Evolutionary conservation across 345 rosid species (phyloP).

Genomic region (Gossypium stocksii): DNA sequence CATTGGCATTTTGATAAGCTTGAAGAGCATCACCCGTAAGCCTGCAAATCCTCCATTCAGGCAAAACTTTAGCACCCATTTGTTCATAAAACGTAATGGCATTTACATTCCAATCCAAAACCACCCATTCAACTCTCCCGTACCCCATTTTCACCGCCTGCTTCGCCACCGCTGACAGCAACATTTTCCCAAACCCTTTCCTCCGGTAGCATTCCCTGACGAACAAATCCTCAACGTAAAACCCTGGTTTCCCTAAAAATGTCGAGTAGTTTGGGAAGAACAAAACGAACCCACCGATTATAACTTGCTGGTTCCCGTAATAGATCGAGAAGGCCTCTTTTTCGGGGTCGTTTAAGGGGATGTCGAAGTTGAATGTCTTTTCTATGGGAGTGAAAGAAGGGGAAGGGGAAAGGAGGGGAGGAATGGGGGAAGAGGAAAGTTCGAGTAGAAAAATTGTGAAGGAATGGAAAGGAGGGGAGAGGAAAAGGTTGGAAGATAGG

Average conservation of each 20-base stretch:
- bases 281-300: conserved; percentile 75
- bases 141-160: conserved; percentile 88
- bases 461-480: conserved; percentile 69
- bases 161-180: conserved; percentile 70
- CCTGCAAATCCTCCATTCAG: conserved; percentile 83
- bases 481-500: conserved; percentile 71
- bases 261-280: conserved; percentile 75
- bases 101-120: conserved; percentile 85
- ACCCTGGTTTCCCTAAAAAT: conserved; percentile 72
- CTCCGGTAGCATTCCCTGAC: conserved; percentile 81
- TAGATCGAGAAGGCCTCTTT: conserved; percentile 37
- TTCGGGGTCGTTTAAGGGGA: conserved; percentile 55
- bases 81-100: conserved; percentile 79
- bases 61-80: conserved; percentile 75
- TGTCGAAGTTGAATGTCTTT: conserved; percentile 38
- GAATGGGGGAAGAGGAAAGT: conserved; percentile 47
- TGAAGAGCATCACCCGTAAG: conserved; percentile 77
- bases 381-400: conserved; percentile 38
- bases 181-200: conserved; percentile 70
- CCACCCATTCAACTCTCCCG: conserved; percentile 88
- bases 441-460: conserved; percentile 82
- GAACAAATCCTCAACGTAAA: conserved; percentile 73
- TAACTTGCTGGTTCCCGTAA: conserved; percentile 25
- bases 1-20: conserved; percentile 43
- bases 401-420: conserved; percentile 20